A percentile compares a stretch with the other conserved stretches of the same genome.
Evolutionary conservation across 2,329 filamentous ascomycete species (phyloP).

Genomic region (Monosporascus sp.): DNA sequence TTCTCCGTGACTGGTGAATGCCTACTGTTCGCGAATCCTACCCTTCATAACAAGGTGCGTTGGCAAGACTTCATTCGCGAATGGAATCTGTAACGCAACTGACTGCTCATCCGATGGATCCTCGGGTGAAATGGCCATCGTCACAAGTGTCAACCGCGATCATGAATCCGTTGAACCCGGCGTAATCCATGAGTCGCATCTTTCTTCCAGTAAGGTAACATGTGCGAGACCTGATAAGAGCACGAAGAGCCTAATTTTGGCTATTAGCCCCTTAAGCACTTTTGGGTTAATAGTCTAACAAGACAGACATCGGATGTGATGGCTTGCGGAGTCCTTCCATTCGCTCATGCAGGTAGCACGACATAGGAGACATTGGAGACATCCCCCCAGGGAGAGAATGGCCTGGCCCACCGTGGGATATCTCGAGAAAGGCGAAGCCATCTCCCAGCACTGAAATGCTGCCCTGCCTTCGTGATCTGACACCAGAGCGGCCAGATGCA

Average conservation of each 20-base stretch:
- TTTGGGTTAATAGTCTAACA: background rate
- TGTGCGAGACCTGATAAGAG: conserved; percentile 8
- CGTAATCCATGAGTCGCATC: conserved; percentile 9
- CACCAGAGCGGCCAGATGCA: conserved; percentile 3
- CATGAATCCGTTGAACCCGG: conserved; percentile 12
- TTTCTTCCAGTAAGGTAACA: conserved; percentile 4
- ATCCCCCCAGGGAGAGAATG: conserved; percentile 2
- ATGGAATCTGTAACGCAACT: conserved; percentile 22
- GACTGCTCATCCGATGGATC: conserved; percentile 19
- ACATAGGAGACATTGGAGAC: conserved; percentile 12
- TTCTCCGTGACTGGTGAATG: background rate
- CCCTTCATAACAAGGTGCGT: background rate
- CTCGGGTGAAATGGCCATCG: conserved; percentile 20
- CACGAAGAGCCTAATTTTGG: conserved; percentile 8
- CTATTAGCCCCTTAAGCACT: background rate
- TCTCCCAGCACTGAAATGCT: conserved; percentile 8
- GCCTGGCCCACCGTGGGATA: conserved; percentile 10
- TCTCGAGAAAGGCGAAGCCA: conserved; percentile 2
- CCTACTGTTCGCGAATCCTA: background rate
- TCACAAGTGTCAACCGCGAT: conserved; percentile 21
- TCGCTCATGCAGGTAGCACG: conserved; percentile 8
- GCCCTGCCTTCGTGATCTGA: conserved; percentile 6
- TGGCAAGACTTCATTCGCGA: conserved; percentile 14
- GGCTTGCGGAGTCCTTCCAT: conserved; percentile 10
- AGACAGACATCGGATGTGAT: conserved; percentile 10